Base-by-base conservation (phyloP, 2,329 filamentous ascomycete species). In the Ustulina deusta region DNA sequence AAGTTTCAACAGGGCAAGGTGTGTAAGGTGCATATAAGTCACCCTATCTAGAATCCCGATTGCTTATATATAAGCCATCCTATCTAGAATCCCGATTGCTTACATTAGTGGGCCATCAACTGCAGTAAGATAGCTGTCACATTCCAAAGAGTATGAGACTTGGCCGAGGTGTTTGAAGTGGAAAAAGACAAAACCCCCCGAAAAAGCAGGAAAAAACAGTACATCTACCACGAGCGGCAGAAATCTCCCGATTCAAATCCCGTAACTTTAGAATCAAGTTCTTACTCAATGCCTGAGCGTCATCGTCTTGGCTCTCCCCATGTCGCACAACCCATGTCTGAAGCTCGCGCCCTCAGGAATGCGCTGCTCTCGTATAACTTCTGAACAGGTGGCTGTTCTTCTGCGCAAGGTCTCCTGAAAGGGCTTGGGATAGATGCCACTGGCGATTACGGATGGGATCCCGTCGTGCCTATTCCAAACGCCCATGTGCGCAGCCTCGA, bases 401-500 rank as follows among this genome's bases (percentile, higher is more conserved):
- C 1, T 72, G 65, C 0, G 84, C 86, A 0, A 88, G 76, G 1
- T 78, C 75, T 0, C 70, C 65, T 0, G 87, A 86, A 1, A 89
- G 71, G 6, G 80, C 74, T 0, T 80, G 0, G 89, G 75, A 52
- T 82, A 76, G 6, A 83, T 74, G 0, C 85, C 87, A 44, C 84
- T 86, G 0, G 81, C 79, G 13, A 84, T 74, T 17, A 84, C 74
- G 34, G 76, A 80, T 0, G 87, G 87, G 2, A 89, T 73, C 83
- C 86, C 89, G 66, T 90, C 87, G 7, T 84, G 80, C 15, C 74
- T 77, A 66, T 86, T 88, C 87, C 87, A 90, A 17, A 73, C 67
- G 0, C 86, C 86, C 22, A 74, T 3, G 1, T 57, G 7, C n/a
- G n/a, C n/a, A 1, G 34, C 63, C 11, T 77, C 74, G 29, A 67